phyloP scores from a whole-genome alignment of 371 early-diverging fungal species.

The Batkoa obscura region DNA sequence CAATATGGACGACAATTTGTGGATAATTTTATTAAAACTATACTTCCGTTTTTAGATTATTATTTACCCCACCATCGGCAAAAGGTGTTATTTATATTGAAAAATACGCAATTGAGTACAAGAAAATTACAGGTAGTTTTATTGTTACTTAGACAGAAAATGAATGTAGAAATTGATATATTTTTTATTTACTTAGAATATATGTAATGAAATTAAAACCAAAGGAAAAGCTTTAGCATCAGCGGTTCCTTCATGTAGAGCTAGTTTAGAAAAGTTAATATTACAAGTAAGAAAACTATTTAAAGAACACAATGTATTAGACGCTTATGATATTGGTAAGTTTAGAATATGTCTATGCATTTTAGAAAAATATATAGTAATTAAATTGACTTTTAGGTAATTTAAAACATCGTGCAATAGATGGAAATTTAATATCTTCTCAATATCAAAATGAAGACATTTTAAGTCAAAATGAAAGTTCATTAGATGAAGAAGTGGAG shows the following conservation, averaged over 20 bases:
- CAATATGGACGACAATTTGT: constrained; percentile 33
- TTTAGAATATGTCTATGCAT: neutral
- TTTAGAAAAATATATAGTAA: neutral
- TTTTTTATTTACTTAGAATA: constrained; percentile 17
- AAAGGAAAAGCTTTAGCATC: constrained; percentile 31
- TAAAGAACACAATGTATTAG: constrained; percentile 37
- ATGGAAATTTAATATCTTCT: constrained; percentile 47
- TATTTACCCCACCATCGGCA: constrained; percentile 32
- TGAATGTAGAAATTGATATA: neutral
- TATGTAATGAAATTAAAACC: constrained; percentile 64
- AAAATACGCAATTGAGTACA: constrained; percentile 16
- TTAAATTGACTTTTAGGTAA: constrained; percentile 1
- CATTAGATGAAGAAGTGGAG: too few species aligned
- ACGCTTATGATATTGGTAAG: constrained; percentile 37
- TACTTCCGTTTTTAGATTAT: constrained; percentile 41
- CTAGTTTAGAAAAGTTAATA: constrained; percentile 48
- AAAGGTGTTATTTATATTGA: constrained; percentile 19
- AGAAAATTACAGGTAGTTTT: constrained; percentile 14
- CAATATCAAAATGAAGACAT: constrained; percentile 29
- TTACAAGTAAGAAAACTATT: constrained; percentile 57
- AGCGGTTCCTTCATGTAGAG: constrained; percentile 48
- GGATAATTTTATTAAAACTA: constrained; percentile 36
- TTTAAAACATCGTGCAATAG: constrained; percentile 47
- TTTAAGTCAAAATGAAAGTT: neutral
- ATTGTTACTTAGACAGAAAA: neutral